Percentiles rank a stretch among this genome's conserved stretches.
These are phyloP conservation scores for Darksidea phi DNA, from an alignment of 495 filamentous ascomycete species.

Conservation along the genomic window DNA sequence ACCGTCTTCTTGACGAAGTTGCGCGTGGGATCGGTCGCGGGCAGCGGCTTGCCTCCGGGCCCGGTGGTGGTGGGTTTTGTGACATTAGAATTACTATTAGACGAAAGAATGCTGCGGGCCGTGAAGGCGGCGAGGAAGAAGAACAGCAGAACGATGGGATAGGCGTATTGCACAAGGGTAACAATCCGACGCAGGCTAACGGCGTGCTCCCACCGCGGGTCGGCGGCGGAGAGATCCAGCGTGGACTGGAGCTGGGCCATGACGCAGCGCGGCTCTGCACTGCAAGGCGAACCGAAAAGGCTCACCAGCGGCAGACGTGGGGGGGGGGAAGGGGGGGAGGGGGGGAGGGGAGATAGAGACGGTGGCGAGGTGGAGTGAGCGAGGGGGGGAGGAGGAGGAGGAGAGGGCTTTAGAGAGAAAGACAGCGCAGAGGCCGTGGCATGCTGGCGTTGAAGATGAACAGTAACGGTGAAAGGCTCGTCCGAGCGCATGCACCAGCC, in stretches of 20 bases:
- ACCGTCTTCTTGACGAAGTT: slow-evolving; percentile 48
- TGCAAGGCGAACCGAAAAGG: no score
- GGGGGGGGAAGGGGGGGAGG: background rate
- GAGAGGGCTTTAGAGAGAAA: background rate
- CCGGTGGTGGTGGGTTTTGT: slow-evolving; percentile 50
- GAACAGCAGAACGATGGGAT: slow-evolving; percentile 64
- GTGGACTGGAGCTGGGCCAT: background rate
- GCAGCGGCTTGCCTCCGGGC: slow-evolving; percentile 76
- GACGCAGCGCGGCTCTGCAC: background rate
- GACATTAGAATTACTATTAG: slow-evolving; percentile 40
- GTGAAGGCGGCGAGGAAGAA: slow-evolving; percentile 68
- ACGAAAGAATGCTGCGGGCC: slow-evolving; percentile 58
- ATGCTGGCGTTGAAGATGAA: no score
- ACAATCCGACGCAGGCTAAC: slow-evolving; percentile 2
- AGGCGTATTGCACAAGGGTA: slow-evolving; percentile 50
- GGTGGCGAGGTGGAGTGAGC: no score
- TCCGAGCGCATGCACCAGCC: no score
- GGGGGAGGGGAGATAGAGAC: background rate
- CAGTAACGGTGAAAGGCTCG: no score
- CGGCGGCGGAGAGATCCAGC: background rate
- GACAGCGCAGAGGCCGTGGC: no score
- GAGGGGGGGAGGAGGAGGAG: background rate
- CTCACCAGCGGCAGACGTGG: no score
- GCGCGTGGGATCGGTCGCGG: slow-evolving; percentile 54
- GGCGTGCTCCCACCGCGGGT: background rate